These are phyloP conservation scores for Diaporthe capsici DNA, from an alignment of 2,329 filamentous ascomycete genomes.

Conservation along the genomic window DNA sequence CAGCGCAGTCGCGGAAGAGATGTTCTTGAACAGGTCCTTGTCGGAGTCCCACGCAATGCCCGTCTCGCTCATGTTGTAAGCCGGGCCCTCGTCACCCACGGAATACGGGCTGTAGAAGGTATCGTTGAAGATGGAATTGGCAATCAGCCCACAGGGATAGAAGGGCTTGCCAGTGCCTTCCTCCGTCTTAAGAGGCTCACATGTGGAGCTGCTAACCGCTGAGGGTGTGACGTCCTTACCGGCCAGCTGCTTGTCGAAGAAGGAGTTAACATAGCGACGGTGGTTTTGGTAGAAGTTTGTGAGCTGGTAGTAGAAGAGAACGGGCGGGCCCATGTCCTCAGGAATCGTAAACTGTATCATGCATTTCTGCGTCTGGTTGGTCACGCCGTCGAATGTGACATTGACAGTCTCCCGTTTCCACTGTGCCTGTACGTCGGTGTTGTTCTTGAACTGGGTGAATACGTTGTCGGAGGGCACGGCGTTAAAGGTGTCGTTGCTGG, in stretches of 20 bases:
- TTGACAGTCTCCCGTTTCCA: slow-evolving; percentile 60
- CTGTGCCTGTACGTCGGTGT: slow-evolving; percentile 54
- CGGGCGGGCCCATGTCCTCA: slow-evolving; percentile 82
- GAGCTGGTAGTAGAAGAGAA: slow-evolving; percentile 94
- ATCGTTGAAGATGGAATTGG: slow-evolving; percentile 98
- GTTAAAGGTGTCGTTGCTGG: slow-evolving; percentile 60
- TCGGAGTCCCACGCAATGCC: slow-evolving; percentile 92
- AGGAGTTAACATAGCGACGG: slow-evolving; percentile 92
- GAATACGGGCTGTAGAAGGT: slow-evolving; percentile 79
- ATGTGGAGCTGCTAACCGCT: slow-evolving; percentile 78
- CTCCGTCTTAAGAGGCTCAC: slow-evolving; percentile 78
- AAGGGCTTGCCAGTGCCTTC: slow-evolving; percentile 74
- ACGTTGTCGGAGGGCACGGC: slow-evolving; percentile 72
- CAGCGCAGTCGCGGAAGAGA: slow-evolving; percentile 72
- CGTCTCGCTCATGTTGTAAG: slow-evolving; percentile 83
- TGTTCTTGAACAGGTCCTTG: slow-evolving; percentile 78
- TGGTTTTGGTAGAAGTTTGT: slow-evolving; percentile 99
- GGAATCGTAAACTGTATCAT: slow-evolving; percentile 84
- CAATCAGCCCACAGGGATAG: slow-evolving; percentile 95
- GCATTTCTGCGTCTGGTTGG: slow-evolving; percentile 69
- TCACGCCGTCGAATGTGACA: slow-evolving; percentile 57
- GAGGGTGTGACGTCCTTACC: slow-evolving; percentile 73
- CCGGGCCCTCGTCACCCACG: slow-evolving; percentile 64
- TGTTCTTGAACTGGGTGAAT: slow-evolving; percentile 79
- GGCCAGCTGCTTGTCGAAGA: slow-evolving; percentile 84